These are phyloP conservation scores for Paulownia fortunei DNA, from an alignment of 257 asterid species.

Conservation along the genomic window DNA sequence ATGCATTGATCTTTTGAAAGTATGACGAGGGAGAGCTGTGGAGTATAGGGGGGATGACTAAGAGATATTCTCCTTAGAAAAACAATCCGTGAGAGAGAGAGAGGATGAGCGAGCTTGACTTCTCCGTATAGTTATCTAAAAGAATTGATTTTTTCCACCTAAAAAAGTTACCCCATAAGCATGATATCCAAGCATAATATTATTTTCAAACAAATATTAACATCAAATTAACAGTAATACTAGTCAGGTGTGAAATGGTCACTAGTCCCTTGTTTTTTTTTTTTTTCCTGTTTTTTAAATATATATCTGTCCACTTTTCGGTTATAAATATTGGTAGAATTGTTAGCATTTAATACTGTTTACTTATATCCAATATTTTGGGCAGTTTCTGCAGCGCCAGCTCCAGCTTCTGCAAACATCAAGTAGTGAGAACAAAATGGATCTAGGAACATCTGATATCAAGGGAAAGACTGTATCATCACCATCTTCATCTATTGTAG, in stretches of 20 bases:
- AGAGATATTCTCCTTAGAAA: no score
- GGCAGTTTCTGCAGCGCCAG: conserved; percentile 70
- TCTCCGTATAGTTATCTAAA: no score
- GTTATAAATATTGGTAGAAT: not conserved
- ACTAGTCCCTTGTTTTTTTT: not conserved
- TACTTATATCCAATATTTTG: not conserved
- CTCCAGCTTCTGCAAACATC: conserved; percentile 61
- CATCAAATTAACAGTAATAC: not conserved
- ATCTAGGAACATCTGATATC: conserved; percentile 43
- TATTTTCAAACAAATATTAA: not conserved
- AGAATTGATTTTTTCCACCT: no score
- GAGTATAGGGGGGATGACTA: no score
- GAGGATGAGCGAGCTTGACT: no score
- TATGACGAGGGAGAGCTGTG: not conserved
- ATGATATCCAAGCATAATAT: no score
- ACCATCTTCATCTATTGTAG: conserved; percentile 49
- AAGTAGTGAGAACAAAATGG: conserved; percentile 35
- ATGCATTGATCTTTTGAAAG: not conserved
- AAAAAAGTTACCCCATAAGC: no score
- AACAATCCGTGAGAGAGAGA: no score
- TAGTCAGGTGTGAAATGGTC: not conserved
- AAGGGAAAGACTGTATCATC: conserved; percentile 62
- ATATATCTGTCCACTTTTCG: not conserved
- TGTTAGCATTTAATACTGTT: not conserved
- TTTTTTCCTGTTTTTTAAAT: not conserved